A percentile compares a stretch with the other conserved stretches of the same genome.
These are phyloP conservation scores for Hypoxylon subgilvum DNA, from an alignment of 495 filamentous ascomycete species.

Conservation along the genomic window DNA sequence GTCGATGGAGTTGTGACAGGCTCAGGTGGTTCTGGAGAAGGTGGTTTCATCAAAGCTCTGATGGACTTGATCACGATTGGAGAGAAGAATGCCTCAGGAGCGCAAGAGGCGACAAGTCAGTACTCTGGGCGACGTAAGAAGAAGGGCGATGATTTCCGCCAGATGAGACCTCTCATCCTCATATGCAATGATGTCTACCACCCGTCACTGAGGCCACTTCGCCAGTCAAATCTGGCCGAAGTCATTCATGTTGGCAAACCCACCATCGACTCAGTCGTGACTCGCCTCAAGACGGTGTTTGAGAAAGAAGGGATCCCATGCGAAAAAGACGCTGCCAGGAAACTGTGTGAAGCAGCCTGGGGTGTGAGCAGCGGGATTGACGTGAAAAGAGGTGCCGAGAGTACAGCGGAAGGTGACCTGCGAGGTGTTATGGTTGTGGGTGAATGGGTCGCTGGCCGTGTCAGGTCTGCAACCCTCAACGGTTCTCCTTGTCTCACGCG, in stretches of 20 bases:
- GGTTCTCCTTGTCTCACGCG: constrained; percentile 64
- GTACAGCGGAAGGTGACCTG: constrained; percentile 86
- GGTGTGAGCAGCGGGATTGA: constrained; percentile 71
- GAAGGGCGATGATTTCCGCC: constrained; percentile 80
- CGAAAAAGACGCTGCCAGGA: constrained; percentile 84
- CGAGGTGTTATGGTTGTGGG: constrained; percentile 90
- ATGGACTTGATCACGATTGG: constrained; percentile 86
- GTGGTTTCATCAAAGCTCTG: constrained; percentile 92
- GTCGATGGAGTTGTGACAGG: constrained; percentile 91
- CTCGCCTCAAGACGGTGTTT: constrained; percentile 81
- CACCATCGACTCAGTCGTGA: constrained; percentile 82
- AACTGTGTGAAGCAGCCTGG: constrained; percentile 91
- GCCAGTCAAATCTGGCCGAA: constrained; percentile 81
- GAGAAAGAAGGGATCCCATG: constrained; percentile 82
- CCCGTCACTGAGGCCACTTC: constrained; percentile 80
- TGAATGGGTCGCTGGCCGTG: constrained; percentile 89
- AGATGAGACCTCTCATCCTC: constrained; percentile 85
- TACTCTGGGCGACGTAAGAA: constrained; percentile 53
- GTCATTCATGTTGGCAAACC: constrained; percentile 92
- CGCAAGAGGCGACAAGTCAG: constrained; percentile 44
- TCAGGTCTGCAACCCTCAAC: constrained; percentile 60
- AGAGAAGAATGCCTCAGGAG: constrained; percentile 73
- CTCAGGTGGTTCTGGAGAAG: constrained; percentile 69
- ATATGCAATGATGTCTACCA: constrained; percentile 99
- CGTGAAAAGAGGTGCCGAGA: constrained; percentile 59